These are phyloP conservation scores for Vaccinium macrocarpon DNA, from an alignment of 148 eudicot species.

Conservation along the genomic window DNA sequence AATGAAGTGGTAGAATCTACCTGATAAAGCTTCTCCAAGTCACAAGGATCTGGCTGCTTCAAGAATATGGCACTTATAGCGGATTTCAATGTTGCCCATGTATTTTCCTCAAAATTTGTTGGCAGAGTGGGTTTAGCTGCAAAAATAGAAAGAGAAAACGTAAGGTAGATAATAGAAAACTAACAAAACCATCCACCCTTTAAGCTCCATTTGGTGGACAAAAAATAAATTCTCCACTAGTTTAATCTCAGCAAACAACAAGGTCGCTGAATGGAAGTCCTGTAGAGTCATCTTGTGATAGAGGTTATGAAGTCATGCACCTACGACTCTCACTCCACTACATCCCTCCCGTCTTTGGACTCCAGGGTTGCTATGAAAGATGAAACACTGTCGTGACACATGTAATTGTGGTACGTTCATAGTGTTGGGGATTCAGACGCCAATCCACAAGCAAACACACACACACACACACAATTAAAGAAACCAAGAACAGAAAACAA, in stretches of 20 bases:
- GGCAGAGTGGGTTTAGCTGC: conserved; percentile 87
- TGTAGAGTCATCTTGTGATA: background rate
- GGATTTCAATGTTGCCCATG: conserved; percentile 84
- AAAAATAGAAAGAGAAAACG: conserved; percentile 15
- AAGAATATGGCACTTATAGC: conserved; percentile 90
- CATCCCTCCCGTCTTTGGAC: too few species aligned
- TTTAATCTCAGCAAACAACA: background rate
- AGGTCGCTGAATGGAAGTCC: background rate
- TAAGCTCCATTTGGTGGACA: background rate
- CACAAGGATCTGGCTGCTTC: conserved; percentile 88
- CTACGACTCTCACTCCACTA: too few species aligned
- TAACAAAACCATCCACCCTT: background rate
- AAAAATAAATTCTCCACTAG: background rate
- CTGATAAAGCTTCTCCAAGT: conserved; percentile 88
- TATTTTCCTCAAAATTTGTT: conserved; percentile 79
- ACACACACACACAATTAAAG: too few species aligned
- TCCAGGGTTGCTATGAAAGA: background rate
- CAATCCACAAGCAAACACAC: too few species aligned
- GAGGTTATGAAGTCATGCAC: too few species aligned
- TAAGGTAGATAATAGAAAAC: conserved; percentile 3
- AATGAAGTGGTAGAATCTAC: conserved; percentile 27
- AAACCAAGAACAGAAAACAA: too few species aligned
- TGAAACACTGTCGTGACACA: background rate
- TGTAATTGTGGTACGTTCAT: background rate
- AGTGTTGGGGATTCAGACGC: too few species aligned